phyloP scores from a whole-genome alignment of 1,139 yeast genomes.

The Yamadazyma blattariae region DNA sequence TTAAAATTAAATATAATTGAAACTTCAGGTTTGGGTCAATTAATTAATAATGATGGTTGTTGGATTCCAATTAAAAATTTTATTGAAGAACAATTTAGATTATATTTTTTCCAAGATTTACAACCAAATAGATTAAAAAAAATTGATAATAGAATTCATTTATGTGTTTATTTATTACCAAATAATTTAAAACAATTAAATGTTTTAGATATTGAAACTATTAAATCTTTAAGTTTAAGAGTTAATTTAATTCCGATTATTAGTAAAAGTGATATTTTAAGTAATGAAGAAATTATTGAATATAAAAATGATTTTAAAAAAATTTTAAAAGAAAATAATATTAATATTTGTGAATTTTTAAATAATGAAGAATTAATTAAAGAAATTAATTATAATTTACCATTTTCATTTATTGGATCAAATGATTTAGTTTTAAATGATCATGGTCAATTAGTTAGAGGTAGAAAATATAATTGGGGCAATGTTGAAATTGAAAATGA shows the following conservation, averaged over 20 bases:
- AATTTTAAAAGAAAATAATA: slow-evolving; percentile 45
- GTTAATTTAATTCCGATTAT: slow-evolving; percentile 77
- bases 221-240: slow-evolving; percentile 62
- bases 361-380: slow-evolving; percentile 35
- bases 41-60: slow-evolving; percentile 43
- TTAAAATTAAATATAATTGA: slow-evolving; percentile 47
- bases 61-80: slow-evolving; percentile 60
- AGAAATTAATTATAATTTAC: slow-evolving; percentile 37
- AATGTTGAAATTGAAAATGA: slow-evolving; percentile 65
- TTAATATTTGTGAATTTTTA: slow-evolving; percentile 57
- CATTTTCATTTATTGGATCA: slow-evolving; percentile 63
- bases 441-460: slow-evolving; percentile 46
- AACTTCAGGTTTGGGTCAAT: slow-evolving; percentile 33
- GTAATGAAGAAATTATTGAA: slow-evolving; percentile 31
- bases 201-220: slow-evolving; percentile 62
- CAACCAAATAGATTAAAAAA: slow-evolving; percentile 60
- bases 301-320: slow-evolving; percentile 46
- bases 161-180: slow-evolving; percentile 68
- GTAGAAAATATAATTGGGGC: slow-evolving; percentile 76
- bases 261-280: slow-evolving; percentile 70
- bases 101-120: slow-evolving; percentile 60
- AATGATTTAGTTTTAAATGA: slow-evolving; percentile 25
- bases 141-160: slow-evolving; percentile 66
- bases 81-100: slow-evolving; percentile 60
- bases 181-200: slow-evolving; percentile 55